Evolutionary conservation across 345 rosid species (phyloP).

Genomic region (Carallia pectinifolia): DNA sequence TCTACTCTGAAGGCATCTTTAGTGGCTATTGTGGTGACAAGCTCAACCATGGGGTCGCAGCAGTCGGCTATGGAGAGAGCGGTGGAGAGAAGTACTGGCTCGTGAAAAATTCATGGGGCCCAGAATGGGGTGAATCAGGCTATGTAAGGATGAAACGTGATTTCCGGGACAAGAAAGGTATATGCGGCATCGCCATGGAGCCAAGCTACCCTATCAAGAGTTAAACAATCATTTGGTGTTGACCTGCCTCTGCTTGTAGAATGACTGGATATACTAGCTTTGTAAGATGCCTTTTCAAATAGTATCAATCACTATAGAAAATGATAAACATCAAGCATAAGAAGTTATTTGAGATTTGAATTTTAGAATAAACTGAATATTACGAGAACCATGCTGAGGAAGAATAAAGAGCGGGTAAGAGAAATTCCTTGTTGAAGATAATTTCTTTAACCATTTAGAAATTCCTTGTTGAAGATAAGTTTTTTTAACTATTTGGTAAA

Average conservation of each 20-base stretch:
- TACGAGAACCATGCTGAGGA: not conserved
- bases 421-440: not conserved
- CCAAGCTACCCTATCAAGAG: conserved; percentile 69
- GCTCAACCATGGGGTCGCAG: conserved; percentile 78
- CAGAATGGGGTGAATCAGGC: conserved; percentile 84
- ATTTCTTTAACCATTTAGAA: not conserved
- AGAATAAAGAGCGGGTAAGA: not conserved
- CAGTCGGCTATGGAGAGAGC: conserved; percentile 70
- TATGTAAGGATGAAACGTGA: conserved; percentile 62
- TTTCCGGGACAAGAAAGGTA: conserved; percentile 34
- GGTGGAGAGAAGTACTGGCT: conserved; percentile 57
- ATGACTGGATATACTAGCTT: not conserved
- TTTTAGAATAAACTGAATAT: conserved; percentile 4
- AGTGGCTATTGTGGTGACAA: conserved; percentile 52
- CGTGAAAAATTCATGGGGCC: conserved; percentile 91
- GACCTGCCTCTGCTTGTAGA: not conserved
- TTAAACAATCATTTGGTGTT: not conserved
- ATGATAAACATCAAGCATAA: not conserved
- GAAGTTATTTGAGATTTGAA: not conserved
- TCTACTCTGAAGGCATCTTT: conserved; percentile 64
- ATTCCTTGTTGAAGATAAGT: not conserved
- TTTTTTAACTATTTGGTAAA: not conserved
- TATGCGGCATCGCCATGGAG: conserved; percentile 76
- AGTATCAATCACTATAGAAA: not conserved
- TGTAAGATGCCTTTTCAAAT: conserved; percentile 1